Evolutionary conservation across 495 filamentous ascomycete genomes (phyloP).

Genomic region (Bacidia rubella): DNA sequence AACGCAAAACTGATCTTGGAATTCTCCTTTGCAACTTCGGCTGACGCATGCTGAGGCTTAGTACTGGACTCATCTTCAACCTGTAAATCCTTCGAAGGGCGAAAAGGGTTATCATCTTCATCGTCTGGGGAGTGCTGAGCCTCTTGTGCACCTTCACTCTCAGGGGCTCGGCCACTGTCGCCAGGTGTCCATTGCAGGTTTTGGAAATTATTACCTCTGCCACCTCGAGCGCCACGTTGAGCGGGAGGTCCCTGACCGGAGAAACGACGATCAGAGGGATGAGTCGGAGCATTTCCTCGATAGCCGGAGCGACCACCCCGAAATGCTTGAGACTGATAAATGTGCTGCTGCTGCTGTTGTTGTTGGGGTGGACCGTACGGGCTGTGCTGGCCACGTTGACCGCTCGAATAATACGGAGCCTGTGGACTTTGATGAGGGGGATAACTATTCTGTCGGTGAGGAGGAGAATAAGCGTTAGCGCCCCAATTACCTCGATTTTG

Average conservation of each 20-base stretch:
- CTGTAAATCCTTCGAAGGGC: constrained; percentile 48
- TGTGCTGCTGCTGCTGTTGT: constrained; percentile 36
- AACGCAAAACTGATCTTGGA: constrained; percentile 83
- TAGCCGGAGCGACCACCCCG: constrained; percentile 41
- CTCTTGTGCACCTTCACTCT: constrained; percentile 5
- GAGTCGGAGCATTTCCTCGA: constrained; percentile 40
- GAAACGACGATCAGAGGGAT: constrained; percentile 38
- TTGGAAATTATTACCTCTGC: constrained; percentile 26
- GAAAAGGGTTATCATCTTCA: constrained; percentile 48
- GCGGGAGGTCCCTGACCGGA: constrained; percentile 33
- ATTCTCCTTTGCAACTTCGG: constrained; percentile 39
- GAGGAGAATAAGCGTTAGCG: constrained; percentile 32
- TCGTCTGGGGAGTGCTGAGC: constrained; percentile 23
- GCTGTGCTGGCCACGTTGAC: constrained; percentile 35
- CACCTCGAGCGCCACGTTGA: constrained; percentile 23
- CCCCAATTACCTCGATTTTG: constrained; percentile 42
- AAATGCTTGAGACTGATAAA: constrained; percentile 34
- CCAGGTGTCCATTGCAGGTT: constrained; percentile 48
- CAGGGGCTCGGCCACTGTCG: constrained; percentile 18
- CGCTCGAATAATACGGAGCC: constrained; percentile 41
- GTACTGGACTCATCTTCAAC: constrained; percentile 43
- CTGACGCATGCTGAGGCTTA: constrained; percentile 33
- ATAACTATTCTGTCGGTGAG: constrained; percentile 37
- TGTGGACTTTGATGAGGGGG: constrained; percentile 30
- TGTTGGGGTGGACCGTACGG: constrained; percentile 35